A percentile compares a stretch with the other conserved stretches of the same genome.
Conservation (phyloP, 352 stramenopile species). For the Globisporangium takayamanum region DNA sequence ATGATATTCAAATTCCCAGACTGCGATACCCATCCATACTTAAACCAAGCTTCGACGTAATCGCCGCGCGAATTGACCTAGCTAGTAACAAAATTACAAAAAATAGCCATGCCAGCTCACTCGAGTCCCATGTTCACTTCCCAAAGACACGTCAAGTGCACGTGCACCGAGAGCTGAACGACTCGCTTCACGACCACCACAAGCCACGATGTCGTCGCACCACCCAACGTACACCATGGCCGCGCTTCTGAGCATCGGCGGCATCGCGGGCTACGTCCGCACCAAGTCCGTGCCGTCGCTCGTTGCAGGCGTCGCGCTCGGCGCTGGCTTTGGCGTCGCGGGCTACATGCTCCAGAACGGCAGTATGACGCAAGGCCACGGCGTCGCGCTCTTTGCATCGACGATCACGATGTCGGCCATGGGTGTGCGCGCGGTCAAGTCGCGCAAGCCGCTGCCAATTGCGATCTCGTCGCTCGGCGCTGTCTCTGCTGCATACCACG, state of each 20-base stretch:
- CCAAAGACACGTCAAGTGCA: conserved; percentile 2
- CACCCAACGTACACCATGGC: conserved; percentile 85
- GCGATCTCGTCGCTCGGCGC: conserved; percentile 68
- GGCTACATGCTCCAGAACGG: conserved; percentile 77
- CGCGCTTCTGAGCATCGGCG: conserved; percentile 52
- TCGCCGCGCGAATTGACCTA: not conserved
- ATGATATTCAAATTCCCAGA: not conserved
- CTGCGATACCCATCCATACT: too few species aligned
- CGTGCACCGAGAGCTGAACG: not conserved
- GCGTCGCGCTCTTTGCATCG: conserved; percentile 69
- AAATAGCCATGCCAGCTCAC: not conserved
- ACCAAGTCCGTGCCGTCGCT: conserved; percentile 78
- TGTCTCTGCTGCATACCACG: conserved; percentile 77
- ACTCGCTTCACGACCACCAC: too few species aligned
- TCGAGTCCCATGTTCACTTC: not conserved
- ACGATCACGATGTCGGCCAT: conserved; percentile 84
- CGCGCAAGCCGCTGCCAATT: conserved; percentile 65
- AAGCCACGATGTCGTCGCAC: conserved; percentile 55
- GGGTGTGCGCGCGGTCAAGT: conserved; percentile 72
- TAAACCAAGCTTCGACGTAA: too few species aligned
- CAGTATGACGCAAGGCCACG: conserved; percentile 80
- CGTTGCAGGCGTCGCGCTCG: conserved; percentile 72
- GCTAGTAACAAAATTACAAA: not conserved
- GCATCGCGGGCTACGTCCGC: conserved; percentile 75
- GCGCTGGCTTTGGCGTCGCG: conserved; percentile 69